Base-by-base conservation (phyloP, 768 basidiomycete species). In the Tephrocybe sp. region DNA sequence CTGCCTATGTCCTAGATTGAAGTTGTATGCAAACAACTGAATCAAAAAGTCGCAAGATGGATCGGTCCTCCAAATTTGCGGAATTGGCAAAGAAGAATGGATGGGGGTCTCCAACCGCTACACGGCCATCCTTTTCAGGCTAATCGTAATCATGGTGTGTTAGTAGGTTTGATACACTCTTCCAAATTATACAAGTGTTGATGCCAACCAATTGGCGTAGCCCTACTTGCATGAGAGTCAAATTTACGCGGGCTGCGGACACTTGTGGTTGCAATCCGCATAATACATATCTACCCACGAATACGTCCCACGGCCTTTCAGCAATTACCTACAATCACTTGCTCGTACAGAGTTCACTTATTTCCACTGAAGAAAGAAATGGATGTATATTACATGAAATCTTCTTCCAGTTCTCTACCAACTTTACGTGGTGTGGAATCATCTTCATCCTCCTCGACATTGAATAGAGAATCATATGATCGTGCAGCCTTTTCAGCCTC, bases 401-500 rank as follows among this genome's bases (percentile, higher is more conserved):
- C 91, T 41, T 93, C 90, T 64, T 92, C 89, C 60, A 91, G 71
- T 59, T 90, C 91, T 56, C 79, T 77, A 11, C 82, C 87, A 2
- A 83, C 84, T 66, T 81, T 80, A 55, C 71, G 69, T 19, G 73
- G 74, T 9, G 51, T 22, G 24, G 22, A 31, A 21, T 31, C 71
- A 16, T 70, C 74, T 9, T 83, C 80, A 22, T 83, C 83, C 47
- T 77, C 78, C 37, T 83, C 81, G 2, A 75, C 86, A 21, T 77
- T 78, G 70, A 88, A 91, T 43, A 98, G 69, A 0, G 78, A 72
- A 64, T 93, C 92, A 55, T 98, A 98, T 2, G 87, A 91, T n/a
- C 86, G 73, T 8, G 89, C 85, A 15, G 86, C 86, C 61, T 95
- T 96, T 61, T 93, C 91, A 15, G 85, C 91, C 64, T 89, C 92